A percentile compares a stretch with the other conserved stretches of the same genome.
Conservation (phyloP, 1,284 basidiomycete species). For the Ganoderma resinaceum region DNA sequence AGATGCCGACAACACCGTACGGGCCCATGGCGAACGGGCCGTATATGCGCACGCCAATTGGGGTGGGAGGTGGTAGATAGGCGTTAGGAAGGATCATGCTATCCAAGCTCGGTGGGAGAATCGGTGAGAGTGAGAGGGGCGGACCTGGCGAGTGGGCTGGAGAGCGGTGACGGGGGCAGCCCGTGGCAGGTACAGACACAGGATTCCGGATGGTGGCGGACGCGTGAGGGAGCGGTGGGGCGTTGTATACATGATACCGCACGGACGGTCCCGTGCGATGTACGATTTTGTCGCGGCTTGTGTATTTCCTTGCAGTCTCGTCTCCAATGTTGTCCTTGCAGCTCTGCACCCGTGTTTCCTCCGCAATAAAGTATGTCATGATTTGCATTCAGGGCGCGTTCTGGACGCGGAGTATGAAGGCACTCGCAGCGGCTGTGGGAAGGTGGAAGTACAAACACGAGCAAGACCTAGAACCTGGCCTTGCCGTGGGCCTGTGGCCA, state of each 20-base stretch:
- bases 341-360: constrained; percentile 21
- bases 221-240: constrained; percentile 8
- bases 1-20: constrained; percentile 60
- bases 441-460: background rate
- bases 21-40: constrained; percentile 67
- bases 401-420: constrained; percentile 7
- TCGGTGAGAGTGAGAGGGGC: background rate
- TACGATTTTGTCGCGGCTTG: constrained; percentile 19
- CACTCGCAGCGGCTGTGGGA: constrained; percentile 9
- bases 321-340: constrained; percentile 23
- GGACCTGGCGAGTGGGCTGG: constrained; percentile 2
- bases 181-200: background rate
- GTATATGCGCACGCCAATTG: constrained; percentile 68
- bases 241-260: constrained; percentile 26
- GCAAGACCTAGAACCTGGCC: constrained; percentile 1
- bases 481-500: constrained; percentile 5
- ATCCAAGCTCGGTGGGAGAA: background rate
- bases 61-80: constrained; percentile 65
- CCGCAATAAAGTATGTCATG: constrained; percentile 5
- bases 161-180: background rate
- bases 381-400: constrained; percentile 1
- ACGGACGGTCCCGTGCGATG: constrained; percentile 26
- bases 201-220: background rate
- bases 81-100: constrained; percentile 10
- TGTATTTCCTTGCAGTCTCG: constrained; percentile 23